phyloP scores from a whole-genome alignment of 495 filamentous ascomycete species.

The Neurospora cerealis region DNA sequence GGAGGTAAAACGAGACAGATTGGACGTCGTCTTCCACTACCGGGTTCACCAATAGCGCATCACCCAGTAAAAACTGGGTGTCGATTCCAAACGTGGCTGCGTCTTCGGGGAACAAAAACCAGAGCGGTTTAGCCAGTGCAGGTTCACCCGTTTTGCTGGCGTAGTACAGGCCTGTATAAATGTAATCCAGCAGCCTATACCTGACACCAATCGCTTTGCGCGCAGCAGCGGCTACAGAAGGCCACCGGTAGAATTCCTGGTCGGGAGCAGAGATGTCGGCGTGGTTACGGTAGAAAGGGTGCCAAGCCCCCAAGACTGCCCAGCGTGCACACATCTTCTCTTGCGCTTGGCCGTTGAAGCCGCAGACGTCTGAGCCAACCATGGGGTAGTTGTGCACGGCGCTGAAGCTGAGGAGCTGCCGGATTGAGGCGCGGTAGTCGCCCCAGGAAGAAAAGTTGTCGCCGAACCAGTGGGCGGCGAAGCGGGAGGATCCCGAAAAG shows the following conservation, averaged over 20 bases:
- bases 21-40: constrained; percentile 55
- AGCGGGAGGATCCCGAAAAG: constrained; percentile 50
- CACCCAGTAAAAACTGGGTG: constrained; percentile 65
- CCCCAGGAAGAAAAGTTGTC: constrained; percentile 72
- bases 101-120: constrained; percentile 61
- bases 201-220: constrained; percentile 60
- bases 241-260: constrained; percentile 78
- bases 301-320: constrained; percentile 69
- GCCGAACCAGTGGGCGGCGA: constrained; percentile 82
- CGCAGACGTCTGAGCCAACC: constrained; percentile 79
- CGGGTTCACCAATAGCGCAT: constrained; percentile 57
- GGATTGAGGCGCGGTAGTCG: constrained; percentile 61
- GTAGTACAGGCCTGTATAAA: constrained; percentile 61
- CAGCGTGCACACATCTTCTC: constrained; percentile 76
- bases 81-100: constrained; percentile 47
- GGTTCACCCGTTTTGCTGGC: constrained; percentile 46
- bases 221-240: constrained; percentile 51
- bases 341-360: constrained; percentile 58
- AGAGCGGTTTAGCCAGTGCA: constrained; percentile 53
- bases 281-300: constrained; percentile 81
- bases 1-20: constrained; percentile 59
- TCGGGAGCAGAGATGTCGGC: constrained; percentile 37
- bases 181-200: constrained; percentile 68
- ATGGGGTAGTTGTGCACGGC: constrained; percentile 73
- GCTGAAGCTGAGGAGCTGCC: constrained; percentile 60